Conservation (phyloP, 306 rosid species). For the Rubus parviflorus region DNA sequence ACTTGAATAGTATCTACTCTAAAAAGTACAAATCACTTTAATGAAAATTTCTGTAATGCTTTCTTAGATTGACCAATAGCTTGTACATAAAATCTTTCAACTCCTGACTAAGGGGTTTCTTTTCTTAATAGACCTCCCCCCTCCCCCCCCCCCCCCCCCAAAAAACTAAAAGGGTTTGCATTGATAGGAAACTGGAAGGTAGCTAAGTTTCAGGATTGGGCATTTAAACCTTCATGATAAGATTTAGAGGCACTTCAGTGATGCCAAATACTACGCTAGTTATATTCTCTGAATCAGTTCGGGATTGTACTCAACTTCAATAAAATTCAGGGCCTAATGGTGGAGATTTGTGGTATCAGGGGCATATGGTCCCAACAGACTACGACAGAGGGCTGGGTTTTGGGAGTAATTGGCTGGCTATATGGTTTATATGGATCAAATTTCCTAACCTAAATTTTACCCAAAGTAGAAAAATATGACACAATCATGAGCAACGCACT, state of each 20-base stretch:
- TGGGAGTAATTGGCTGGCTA: background rate
- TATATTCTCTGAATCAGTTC: background rate
- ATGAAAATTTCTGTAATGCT: background rate
- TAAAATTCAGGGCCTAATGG: background rate
- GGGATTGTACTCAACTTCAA: background rate
- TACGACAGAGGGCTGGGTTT: background rate
- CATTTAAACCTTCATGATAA: background rate
- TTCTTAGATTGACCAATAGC: background rate
- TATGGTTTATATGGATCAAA: background rate
- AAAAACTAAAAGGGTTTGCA: background rate
- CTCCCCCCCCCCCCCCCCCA: no score
- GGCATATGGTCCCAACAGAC: background rate
- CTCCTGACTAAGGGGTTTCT: background rate
- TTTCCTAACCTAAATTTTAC: background rate
- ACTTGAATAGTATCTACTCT: background rate
- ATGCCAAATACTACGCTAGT: background rate
- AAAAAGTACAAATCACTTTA: background rate
- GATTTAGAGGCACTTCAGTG: background rate
- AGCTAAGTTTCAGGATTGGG: background rate
- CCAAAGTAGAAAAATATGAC: background rate
- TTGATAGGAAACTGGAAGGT: background rate
- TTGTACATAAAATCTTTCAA: background rate
- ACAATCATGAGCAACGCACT: conserved; percentile 7
- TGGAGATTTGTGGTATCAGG: background rate
- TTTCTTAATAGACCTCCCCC: background rate